Base-by-base conservation (phyloP, 352 stramenopile genomes). In the Pythium periplocum region DNA sequence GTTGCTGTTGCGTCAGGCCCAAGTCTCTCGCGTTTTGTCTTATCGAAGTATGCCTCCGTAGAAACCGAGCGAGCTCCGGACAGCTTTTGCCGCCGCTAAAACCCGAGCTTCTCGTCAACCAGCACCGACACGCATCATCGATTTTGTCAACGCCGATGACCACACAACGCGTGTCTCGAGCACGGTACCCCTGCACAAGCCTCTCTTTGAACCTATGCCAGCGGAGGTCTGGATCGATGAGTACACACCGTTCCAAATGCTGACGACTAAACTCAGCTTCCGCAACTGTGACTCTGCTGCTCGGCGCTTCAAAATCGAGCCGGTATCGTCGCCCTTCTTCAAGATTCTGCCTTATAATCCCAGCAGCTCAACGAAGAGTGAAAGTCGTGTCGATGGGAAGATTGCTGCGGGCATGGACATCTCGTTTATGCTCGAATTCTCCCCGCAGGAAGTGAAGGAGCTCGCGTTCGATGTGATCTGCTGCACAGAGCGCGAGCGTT, bases 371-470 rank as follows among this genome's bases (percentile, higher is more conserved):
- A 65, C 42, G 41, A 41, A 38, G 10, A 35, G 33, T 45, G n/a
- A 35, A 2, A 59, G 66, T 17, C 61, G 71, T 2, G 61, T 87
- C 31, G 76, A 90, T 39, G 76, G 82, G 30, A 94, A 94, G 59
- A 75, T 98, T 48, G 93, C 94, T 0, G 76, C 94, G 1, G 94
- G 95, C n/a, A 98, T 98, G 90, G 90, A 98, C 48, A 68, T 96
- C 17, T 73, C 59, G 53, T 98, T 96, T 63, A 55, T 76, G 37
- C 77, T 98, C 11, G 91, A 88, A 40, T 98, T 98, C 58, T 77
- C 70, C 9, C 90, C 92, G 2, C 87, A 97, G 49, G 90, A 97
- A 55, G 62, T 96, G 45, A 72, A 66, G 4, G 87, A 97, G 32
- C 96, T 98, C 55, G 64, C 75, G 0, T 53, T 90, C 10, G 92